Evolutionary conservation across 257 asterid species (phyloP).

Genomic region (Catharanthus roseus): DNA sequence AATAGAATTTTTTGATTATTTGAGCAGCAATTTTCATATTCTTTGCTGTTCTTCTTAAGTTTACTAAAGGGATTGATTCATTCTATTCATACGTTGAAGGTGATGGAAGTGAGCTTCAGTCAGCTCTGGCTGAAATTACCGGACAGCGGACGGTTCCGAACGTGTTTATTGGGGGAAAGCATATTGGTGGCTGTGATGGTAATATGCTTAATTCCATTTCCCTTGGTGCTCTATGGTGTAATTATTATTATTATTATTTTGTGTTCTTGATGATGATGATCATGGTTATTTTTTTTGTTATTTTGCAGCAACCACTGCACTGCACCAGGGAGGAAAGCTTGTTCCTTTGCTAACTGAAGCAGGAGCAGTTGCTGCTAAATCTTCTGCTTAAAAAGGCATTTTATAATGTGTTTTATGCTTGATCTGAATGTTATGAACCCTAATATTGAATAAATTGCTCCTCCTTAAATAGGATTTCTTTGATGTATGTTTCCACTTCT

Average conservation of each 20-base stretch:
- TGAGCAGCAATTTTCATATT: too few relatives aligned
- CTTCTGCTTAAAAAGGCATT: conserved; percentile 39
- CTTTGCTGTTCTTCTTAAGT: background rate
- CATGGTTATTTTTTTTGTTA: too few relatives aligned
- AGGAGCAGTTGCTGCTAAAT: conserved; percentile 48
- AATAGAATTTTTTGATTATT: too few relatives aligned
- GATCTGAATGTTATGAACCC: background rate
- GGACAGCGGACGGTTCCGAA: conserved; percentile 87
- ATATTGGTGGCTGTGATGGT: conserved; percentile 94
- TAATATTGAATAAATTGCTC: background rate
- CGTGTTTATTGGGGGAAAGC: conserved; percentile 82
- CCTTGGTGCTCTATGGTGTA: too few relatives aligned
- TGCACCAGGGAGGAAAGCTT: conserved; percentile 67
- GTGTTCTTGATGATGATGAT: background rate
- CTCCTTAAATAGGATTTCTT: background rate
- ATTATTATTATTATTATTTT: too few relatives aligned
- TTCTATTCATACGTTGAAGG: conserved; percentile 29
- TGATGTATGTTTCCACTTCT: background rate
- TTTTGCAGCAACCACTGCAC: conserved; percentile 58
- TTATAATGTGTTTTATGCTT: background rate
- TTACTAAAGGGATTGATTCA: conserved; percentile 4
- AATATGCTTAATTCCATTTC: background rate
- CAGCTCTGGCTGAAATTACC: conserved; percentile 62
- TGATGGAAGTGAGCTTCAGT: conserved; percentile 76
- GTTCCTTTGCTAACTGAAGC: conserved; percentile 74